A percentile compares a stretch with the other conserved stretches of the same genome.
Evolutionary conservation across 345 rosid species (phyloP).

Genomic region (Dipteronia sinensis): DNA sequence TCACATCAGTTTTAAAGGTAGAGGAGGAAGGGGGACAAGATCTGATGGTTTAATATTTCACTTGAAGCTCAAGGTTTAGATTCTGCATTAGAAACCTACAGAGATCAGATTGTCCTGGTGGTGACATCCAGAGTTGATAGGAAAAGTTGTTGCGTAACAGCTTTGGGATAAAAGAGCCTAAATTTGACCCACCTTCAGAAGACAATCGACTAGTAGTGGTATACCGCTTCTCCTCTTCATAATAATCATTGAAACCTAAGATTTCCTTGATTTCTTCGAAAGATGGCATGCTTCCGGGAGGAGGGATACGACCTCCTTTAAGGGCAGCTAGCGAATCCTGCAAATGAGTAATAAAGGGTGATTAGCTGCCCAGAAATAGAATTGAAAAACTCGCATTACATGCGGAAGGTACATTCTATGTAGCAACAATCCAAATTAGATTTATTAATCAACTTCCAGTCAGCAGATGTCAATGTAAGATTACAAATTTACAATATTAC

Average conservation of each 20-base stretch:
- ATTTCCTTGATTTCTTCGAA: slow-evolving; percentile 76
- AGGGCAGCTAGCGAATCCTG: slow-evolving; percentile 81
- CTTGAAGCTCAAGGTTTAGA: background rate
- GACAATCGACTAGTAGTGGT: slow-evolving; percentile 36
- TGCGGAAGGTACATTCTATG: background rate
- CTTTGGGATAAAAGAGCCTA: background rate
- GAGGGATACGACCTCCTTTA: slow-evolving; percentile 85
- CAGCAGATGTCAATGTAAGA: background rate
- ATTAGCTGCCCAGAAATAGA: background rate
- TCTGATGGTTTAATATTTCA: background rate
- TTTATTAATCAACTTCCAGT: background rate
- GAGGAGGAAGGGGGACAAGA: background rate
- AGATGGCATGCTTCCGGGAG: slow-evolving; percentile 91
- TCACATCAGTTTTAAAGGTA: background rate
- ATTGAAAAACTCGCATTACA: background rate
- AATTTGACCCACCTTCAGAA: slow-evolving; percentile 56
- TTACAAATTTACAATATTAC: background rate
- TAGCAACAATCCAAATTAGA: background rate
- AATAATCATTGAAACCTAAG: slow-evolving; percentile 71
- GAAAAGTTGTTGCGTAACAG: background rate
- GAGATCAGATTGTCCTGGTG: background rate
- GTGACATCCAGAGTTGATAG: background rate
- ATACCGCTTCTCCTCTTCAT: slow-evolving; percentile 79
- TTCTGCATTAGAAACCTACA: background rate
- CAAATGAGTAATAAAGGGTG: slow-evolving; percentile 13